Evolutionary conservation across 371 early-diverging fungal species (phyloP).

Genomic region (Lichtheimia corymbifera): DNA sequence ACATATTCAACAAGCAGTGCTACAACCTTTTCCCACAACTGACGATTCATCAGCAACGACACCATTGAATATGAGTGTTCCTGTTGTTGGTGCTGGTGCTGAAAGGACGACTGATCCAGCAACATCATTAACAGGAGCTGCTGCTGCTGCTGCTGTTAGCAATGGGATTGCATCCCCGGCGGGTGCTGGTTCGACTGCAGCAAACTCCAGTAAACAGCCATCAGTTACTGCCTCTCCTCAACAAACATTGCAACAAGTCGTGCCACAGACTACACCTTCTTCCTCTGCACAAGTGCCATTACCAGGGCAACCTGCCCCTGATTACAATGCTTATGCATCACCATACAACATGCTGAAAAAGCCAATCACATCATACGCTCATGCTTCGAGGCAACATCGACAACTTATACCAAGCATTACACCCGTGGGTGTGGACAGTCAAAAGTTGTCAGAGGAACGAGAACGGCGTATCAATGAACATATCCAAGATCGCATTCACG

Average conservation of each 20-base stretch:
- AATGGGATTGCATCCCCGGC: conserved; percentile 21
- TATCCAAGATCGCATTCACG: conserved; percentile 73
- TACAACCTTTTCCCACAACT: not conserved
- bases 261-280: conserved; percentile 1
- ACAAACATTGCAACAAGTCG: conserved; percentile 3
- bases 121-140: not conserved
- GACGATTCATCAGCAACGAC: not conserved
- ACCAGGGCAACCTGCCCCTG: conserved; percentile 11
- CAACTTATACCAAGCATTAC: conserved; percentile 72
- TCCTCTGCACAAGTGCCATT: not conserved
- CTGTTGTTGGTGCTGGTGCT: too few relatives aligned
- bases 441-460: conserved; percentile 70
- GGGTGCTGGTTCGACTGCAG: not conserved
- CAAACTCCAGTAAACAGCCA: not conserved
- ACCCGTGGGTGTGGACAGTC: conserved; percentile 79
- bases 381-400: conserved; percentile 76
- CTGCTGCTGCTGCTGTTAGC: not conserved
- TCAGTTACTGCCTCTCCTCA: conserved; percentile 3
- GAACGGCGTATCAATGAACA: conserved; percentile 69
- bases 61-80: too few relatives aligned
- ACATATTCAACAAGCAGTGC: conserved; percentile 66
- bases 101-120: too few relatives aligned
- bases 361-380: conserved; percentile 45
- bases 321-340: conserved; percentile 40
- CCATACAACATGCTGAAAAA: conserved; percentile 59